Base-by-base conservation (phyloP, 2,329 filamentous ascomycete genomes). In the Thielaviopsis musarum region DNA sequence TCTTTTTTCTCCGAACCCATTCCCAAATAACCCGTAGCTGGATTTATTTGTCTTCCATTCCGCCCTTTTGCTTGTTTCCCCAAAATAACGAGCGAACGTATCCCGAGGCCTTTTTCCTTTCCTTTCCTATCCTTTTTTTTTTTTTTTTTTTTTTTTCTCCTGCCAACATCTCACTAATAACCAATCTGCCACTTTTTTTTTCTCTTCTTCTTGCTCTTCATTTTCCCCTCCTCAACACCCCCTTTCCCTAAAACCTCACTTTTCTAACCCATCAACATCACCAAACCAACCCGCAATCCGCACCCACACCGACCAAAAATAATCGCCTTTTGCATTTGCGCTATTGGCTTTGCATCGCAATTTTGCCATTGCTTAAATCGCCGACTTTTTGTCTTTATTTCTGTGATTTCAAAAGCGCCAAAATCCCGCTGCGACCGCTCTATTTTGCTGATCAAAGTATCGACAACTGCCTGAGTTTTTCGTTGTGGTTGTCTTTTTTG, bases 11-110 rank as follows among this genome's bases (percentile, higher is more conserved):
- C n/a, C 45, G 4, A n/a, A 21, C 45, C 10, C 30, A 34, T 19
- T 49, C 7, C 45, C n/a, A 49, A 49, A 21, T 19, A 49, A 9
- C 45, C n/a, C n/a, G 45, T 21, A 19, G 7, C 9, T 49, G 38
- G 17, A 19, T 49, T 21, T 49, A 57, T 57, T 49, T 54, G 61
- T 64, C 21, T 62, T 59, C 15, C 70, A 67, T 38, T 65, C 59
- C 30, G 64, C 65, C 57, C 65, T 61, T 64, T 63, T 21, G 58
- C 54, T 34, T 49, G 53, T 54, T 48, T 56, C 34, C 41, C 52
- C 48, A 54, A 59, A 52, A 58, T 52, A 30, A 49, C 52, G 22
- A 41, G 61, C 48, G 17, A 48, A 59, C 48, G 30, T 53, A 60
- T 62, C 59, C 54, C 53, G 52, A 60, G 60, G 26, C 52, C 22